phyloP scores from a whole-genome alignment of 2,329 filamentous ascomycete species.

The Alternaria sp. region DNA sequence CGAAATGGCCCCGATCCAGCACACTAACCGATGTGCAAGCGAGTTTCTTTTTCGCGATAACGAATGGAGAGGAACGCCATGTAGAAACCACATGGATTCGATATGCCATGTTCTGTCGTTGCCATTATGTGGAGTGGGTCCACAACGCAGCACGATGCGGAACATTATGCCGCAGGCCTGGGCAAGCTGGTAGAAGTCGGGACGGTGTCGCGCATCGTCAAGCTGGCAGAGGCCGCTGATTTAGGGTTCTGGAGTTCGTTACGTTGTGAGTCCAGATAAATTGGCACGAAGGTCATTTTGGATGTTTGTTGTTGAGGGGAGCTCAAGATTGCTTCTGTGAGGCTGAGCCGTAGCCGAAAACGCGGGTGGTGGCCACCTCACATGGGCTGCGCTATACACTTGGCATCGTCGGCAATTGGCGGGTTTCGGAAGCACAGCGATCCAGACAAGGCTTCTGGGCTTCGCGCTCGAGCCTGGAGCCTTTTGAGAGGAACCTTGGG shows the following conservation, averaged over 20 bases:
- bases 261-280: background rate
- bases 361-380: background rate
- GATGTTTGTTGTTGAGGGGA: background rate
- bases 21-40: background rate
- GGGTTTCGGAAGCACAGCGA: background rate
- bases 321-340: background rate
- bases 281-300: background rate
- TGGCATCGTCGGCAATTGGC: background rate
- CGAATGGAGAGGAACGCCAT: background rate
- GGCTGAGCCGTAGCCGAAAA: background rate
- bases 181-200: background rate
- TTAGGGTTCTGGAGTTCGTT: background rate
- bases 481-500: background rate
- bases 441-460: background rate
- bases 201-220: background rate
- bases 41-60: background rate
- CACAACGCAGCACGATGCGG: background rate
- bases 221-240: background rate
- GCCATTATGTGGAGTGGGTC: background rate
- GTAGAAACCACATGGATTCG: rapidly evolving
- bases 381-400: background rate
- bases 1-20: background rate
- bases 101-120: background rate
- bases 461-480: background rate
- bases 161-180: background rate